Percentiles rank a stretch among this genome's conserved stretches.
phyloP scores from a whole-genome alignment of 2,329 filamentous ascomycete genomes.

The Aureobasidium uvarum region DNA sequence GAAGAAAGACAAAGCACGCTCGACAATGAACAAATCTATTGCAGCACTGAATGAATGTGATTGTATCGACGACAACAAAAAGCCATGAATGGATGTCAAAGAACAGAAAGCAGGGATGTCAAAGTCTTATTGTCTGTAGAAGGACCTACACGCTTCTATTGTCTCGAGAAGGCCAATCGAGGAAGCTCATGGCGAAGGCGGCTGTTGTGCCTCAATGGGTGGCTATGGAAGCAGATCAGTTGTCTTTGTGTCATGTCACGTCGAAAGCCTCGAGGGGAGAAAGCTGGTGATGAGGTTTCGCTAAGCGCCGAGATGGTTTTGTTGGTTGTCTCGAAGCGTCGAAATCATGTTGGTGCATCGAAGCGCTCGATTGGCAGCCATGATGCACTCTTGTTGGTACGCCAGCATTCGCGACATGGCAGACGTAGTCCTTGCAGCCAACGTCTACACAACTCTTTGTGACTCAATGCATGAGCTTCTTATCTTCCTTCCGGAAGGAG shows the following conservation, averaged over 20 bases:
- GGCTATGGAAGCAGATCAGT: constrained; percentile 3
- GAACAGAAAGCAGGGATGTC: constrained; percentile 8
- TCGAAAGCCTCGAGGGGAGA: neutral
- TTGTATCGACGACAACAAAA: neutral
- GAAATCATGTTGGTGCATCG: neutral
- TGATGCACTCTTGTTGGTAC: neutral
- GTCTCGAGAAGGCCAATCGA: neutral
- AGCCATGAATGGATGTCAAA: neutral
- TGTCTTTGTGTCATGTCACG: constrained; percentile 9
- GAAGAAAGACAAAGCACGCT: neutral
- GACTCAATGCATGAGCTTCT: neutral
- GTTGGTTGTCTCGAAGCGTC: constrained; percentile 15
- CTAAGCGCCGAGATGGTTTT: constrained; percentile 12
- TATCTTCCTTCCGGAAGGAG: neutral
- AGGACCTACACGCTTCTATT: constrained; percentile 21
- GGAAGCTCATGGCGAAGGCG: neutral
- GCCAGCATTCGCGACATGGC: neutral
- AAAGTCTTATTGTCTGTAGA: constrained; percentile 19
- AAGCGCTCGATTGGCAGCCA: neutral
- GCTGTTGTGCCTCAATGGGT: neutral
- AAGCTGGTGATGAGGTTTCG: neutral
- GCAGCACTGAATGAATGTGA: constrained; percentile 7
- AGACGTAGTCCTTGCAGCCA: neutral
- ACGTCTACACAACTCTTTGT: neutral
- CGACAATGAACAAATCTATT: constrained; percentile 12